Conservation (phyloP, 2,329 filamentous ascomycete genomes). For the Scorias spongiosa region DNA sequence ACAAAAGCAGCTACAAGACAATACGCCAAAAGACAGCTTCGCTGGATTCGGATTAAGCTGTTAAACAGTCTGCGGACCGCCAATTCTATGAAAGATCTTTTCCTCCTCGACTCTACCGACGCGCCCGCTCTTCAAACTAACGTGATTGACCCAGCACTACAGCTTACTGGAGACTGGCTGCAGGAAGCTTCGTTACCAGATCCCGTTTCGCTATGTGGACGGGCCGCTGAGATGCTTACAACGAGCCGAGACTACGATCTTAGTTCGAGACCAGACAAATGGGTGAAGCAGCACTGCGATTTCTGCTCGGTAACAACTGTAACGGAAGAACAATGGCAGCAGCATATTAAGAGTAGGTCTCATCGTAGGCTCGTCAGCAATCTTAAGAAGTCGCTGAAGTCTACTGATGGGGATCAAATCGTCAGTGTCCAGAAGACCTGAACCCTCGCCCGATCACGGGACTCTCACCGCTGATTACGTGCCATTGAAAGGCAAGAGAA, state of each 20-base stretch:
- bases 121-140: constrained; percentile 42
- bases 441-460: no score
- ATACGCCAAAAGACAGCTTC: constrained; percentile 71
- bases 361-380: constrained; percentile 29
- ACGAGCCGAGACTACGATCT: constrained; percentile 38
- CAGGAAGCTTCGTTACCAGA: constrained; percentile 36
- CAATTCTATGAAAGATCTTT: constrained; percentile 46
- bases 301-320: constrained; percentile 46
- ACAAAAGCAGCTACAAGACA: constrained; percentile 74
- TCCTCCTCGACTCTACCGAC: constrained; percentile 68
- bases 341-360: constrained; percentile 39
- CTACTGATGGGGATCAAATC: no score
- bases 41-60: constrained; percentile 77
- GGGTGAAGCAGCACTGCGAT: constrained; percentile 48
- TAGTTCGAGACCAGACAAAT: constrained; percentile 28
- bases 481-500: no score
- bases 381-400: constrained; percentile 1
- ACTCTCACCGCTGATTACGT: no score
- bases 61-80: constrained; percentile 46
- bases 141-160: constrained; percentile 51
- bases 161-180: constrained; percentile 50
- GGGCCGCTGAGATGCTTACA: constrained; percentile 42
- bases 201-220: constrained; percentile 39
- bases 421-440: no score
- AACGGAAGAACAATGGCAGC: constrained; percentile 41